Evolutionary conservation across 1,139 yeast genomes (phyloP), one percentile per base, ranked within the genome.

Genomic region (Eremothecium cymbalariae): DNA sequence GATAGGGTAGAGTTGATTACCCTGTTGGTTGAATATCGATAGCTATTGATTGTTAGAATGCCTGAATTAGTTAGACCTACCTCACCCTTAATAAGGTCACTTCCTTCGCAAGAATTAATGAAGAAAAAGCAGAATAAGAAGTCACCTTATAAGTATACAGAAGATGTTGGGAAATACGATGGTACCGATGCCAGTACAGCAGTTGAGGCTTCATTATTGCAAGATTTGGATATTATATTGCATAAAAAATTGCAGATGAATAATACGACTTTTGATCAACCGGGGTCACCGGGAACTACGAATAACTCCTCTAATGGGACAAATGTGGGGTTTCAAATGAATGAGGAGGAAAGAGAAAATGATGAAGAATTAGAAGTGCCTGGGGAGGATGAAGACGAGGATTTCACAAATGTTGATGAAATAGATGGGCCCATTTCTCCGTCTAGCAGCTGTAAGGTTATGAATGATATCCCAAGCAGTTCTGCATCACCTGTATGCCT

Each of bases 331-430:
- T 23, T 8, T 12, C 32, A 39, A 9, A 5, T n/a, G 9, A 33
- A 29, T 17, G 35, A 27, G n/a, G 46, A 38, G 13, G 42, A 42
- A 6, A 34, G 19, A 11, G 38, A 37, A 9, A 38, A 38, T 5
- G 33, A 32, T 18, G 42, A 37, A n/a, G 28, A 30, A 13, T 26
- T 30, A 17, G 31, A 22, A 21, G 30, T n/a, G 41, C 46, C 44
- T 22, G 43, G 34, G n/a, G 50, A 43, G n/a, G 52, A 53, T 13
- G 50, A 46, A 11, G 53, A 51, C 30, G 55, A 54, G 8, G 55
- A 50, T 1, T 57, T 57, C 39, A 47, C 55, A 4, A 57, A 57
- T 39, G 61, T 57, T 1, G 62, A 57, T 36, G 62, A 57, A 37
- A 51, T 57, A 6, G 62, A 57, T 33, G 60, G 60, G 1, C 59